These are phyloP conservation scores for Backusella luteola DNA, from an alignment of 192 early-diverging fungal genomes.

Conservation along the genomic window DNA sequence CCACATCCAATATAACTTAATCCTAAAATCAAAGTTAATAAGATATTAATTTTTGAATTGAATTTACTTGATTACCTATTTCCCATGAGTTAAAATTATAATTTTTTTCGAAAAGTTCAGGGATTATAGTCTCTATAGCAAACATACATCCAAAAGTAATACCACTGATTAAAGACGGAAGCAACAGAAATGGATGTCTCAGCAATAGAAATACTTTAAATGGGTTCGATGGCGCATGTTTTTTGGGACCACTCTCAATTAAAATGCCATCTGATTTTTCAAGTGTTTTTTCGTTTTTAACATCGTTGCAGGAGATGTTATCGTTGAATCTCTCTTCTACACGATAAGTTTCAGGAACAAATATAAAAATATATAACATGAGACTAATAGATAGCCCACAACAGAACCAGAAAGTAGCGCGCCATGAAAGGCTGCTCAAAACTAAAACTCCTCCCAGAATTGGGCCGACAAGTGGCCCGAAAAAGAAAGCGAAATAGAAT, in stretches of 20 bases:
- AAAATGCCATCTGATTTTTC: background rate
- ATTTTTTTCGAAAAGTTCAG: slow-evolving; percentile 5
- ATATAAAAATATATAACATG: slow-evolving; percentile 1
- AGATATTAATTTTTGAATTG: too few species aligned
- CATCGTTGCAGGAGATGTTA: too few species aligned
- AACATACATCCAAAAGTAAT: slow-evolving; percentile 51
- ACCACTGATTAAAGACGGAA: slow-evolving; percentile 37
- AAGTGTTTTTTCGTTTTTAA: too few species aligned
- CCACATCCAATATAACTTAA: background rate
- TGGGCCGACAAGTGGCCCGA: slow-evolving; percentile 21
- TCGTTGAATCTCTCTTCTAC: too few species aligned
- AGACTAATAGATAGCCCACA: slow-evolving; percentile 17
- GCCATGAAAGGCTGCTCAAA: slow-evolving; percentile 35
- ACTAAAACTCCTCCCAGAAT: slow-evolving; percentile 16
- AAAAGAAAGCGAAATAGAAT: slow-evolving; percentile 28
- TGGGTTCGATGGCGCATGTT: background rate
- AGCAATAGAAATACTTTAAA: slow-evolving; percentile 22
- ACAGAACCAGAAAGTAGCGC: slow-evolving; percentile 46
- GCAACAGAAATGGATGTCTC: slow-evolving; percentile 37
- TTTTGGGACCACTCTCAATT: background rate
- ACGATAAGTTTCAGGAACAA: too few species aligned
- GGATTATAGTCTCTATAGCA: slow-evolving; percentile 38
- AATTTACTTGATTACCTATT: slow-evolving; percentile 15
- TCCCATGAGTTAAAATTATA: slow-evolving; percentile 31
- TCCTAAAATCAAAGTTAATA: too few species aligned